Conservation (phyloP, 148 eudicot species). For the Camellia lanceoleosa region DNA sequence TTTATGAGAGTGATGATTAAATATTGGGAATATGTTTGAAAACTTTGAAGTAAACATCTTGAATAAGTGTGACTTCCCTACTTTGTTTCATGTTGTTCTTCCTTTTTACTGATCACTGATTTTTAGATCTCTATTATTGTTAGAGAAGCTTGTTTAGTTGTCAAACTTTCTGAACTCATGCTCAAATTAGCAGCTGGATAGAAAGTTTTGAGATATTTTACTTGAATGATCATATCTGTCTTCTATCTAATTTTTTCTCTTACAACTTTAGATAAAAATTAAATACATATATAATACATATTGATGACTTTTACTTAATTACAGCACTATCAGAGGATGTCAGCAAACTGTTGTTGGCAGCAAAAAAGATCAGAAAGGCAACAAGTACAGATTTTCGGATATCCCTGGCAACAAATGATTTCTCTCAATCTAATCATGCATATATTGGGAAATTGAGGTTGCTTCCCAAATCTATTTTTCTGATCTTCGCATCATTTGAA, state of each 20-base stretch:
- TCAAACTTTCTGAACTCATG: neutral
- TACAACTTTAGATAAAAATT: neutral
- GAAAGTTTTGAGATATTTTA: neutral
- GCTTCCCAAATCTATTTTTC: neutral
- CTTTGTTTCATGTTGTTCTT: neutral
- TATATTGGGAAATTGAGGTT: slow-evolving; percentile 54
- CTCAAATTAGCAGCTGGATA: slow-evolving; percentile 3
- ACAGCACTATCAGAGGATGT: slow-evolving; percentile 50
- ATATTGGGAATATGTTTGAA: too few species aligned
- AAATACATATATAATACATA: neutral
- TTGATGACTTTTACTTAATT: neutral
- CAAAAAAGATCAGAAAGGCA: slow-evolving; percentile 43
- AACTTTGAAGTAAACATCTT: neutral
- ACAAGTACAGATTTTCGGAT: slow-evolving; percentile 39
- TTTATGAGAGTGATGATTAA: too few species aligned
- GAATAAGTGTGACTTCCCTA: neutral
- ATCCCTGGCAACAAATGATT: slow-evolving; percentile 37
- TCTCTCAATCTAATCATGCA: slow-evolving; percentile 33
- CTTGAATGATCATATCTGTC: neutral
- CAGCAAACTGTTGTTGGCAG: slow-evolving; percentile 42
- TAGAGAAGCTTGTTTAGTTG: neutral
- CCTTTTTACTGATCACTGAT: neutral
- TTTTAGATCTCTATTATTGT: neutral
- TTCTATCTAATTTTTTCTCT: neutral
- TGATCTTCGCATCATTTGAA: slow-evolving; percentile 11